phyloP scores from a whole-genome alignment of 768 basidiomycete species.

The Dendrothele bispora region DNA sequence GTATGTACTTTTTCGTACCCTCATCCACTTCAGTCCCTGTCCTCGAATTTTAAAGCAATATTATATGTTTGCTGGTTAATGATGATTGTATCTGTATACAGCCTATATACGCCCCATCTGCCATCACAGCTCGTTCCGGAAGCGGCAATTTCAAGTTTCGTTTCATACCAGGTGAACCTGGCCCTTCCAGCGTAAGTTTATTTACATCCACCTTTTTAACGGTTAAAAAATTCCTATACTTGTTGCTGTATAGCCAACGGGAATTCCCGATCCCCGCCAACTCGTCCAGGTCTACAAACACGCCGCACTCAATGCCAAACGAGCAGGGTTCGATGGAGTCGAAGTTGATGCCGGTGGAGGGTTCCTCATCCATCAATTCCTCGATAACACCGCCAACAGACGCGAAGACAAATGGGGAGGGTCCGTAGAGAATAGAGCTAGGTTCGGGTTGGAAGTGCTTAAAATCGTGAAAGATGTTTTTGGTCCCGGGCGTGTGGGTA shows the following conservation, averaged over 20 bases:
- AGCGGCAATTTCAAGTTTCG: slow-evolving; percentile 27
- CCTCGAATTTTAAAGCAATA: no score
- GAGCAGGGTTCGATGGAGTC: slow-evolving; percentile 36
- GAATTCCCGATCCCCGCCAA: slow-evolving; percentile 28
- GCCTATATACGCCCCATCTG: slow-evolving; percentile 27
- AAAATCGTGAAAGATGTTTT: slow-evolving; percentile 30
- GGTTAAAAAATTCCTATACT: neutral
- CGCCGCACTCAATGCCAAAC: slow-evolving; percentile 33
- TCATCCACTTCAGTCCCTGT: neutral
- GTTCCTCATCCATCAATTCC: slow-evolving; percentile 37
- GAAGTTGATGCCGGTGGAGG: no score
- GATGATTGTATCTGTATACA: slow-evolving; percentile 6
- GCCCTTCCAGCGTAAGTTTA: slow-evolving; percentile 23
- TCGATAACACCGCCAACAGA: slow-evolving; percentile 31
- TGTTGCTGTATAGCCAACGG: slow-evolving; percentile 16
- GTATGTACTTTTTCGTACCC: slow-evolving; percentile 13
- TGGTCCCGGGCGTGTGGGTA: slow-evolving; percentile 29
- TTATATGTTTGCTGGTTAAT: no score
- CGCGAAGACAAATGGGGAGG: slow-evolving; percentile 47
- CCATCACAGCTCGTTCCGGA: slow-evolving; percentile 23
- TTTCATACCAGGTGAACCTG: slow-evolving; percentile 23
- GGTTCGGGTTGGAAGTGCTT: slow-evolving; percentile 38
- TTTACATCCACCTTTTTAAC: neutral
- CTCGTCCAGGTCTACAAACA: slow-evolving; percentile 29
- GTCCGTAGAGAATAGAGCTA: slow-evolving; percentile 37